phyloP scores from a whole-genome alignment of 2,329 filamentous ascomycete genomes.

The Paraphaeosphaeria sporulosa region DNA sequence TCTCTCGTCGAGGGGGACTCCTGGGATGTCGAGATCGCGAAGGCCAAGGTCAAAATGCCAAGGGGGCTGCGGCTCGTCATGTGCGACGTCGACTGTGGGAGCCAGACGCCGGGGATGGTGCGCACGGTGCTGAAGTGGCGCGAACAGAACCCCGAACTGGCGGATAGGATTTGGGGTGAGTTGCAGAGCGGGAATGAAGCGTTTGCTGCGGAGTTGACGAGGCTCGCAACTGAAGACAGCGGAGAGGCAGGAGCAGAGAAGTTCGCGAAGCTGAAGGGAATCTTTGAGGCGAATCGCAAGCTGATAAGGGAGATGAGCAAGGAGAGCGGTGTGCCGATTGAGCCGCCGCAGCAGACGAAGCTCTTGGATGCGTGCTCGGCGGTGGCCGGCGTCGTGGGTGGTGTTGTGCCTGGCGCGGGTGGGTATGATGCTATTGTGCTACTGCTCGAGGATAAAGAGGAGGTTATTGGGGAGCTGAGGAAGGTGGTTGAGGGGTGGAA shows the following conservation, averaged over 20 bases:
- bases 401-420: conserved; percentile 92
- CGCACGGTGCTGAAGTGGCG: conserved; percentile 89
- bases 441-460: conserved; percentile 75
- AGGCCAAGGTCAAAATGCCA: conserved; percentile 75
- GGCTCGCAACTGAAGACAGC: conserved; percentile 54
- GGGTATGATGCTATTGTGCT: conserved; percentile 90
- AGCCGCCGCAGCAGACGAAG: conserved; percentile 84
- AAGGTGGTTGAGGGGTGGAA: conserved; percentile 73
- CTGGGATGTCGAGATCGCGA: conserved; percentile 83
- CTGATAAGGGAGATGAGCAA: conserved; percentile 79
- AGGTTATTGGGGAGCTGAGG: conserved; percentile 67
- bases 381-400: conserved; percentile 83
- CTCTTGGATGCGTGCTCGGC: conserved; percentile 77
- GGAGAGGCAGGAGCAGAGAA: conserved; percentile 51
- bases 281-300: conserved; percentile 60
- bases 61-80: conserved; percentile 80
- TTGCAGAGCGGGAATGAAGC: conserved; percentile 78
- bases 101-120: conserved; percentile 93
- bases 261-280: conserved; percentile 59
- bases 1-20: conserved; percentile 66
- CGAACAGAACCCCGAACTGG: conserved; percentile 67
- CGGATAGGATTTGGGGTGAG: conserved; percentile 74
- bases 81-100: conserved; percentile 96
- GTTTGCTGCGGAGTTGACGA: conserved; percentile 70
- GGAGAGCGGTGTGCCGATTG: conserved; percentile 81